Conservation (phyloP, 1,284 basidiomycete species). For the Agroathelia rolfsii region DNA sequence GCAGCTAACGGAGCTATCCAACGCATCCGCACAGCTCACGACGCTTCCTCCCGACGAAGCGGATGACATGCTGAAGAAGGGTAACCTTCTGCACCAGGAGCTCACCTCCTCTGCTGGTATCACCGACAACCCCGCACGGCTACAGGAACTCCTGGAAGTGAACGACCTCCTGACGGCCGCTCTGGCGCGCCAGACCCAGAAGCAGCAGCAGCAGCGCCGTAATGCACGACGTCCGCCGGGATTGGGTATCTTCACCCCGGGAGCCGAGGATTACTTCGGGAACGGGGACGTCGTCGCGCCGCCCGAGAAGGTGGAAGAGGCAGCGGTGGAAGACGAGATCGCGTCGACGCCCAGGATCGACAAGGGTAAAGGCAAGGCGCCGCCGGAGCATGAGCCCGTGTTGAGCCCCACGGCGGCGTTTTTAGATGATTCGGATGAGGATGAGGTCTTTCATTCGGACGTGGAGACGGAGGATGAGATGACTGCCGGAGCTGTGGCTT, state of each 20-base stretch:
- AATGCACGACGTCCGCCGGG: too few relatives aligned
- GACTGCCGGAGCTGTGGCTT: constrained; percentile 26
- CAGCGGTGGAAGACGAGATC: constrained; percentile 26
- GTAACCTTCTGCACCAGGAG: constrained; percentile 7
- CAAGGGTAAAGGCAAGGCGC: constrained; percentile 65
- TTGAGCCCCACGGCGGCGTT: constrained; percentile 64
- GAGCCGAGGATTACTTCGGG: constrained; percentile 6
- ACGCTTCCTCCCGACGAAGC: constrained; percentile 15
- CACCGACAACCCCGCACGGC: constrained; percentile 15
- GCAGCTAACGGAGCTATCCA: constrained; percentile 38
- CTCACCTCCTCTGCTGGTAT: background rate
- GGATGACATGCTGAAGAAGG: background rate
- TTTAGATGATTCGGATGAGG: constrained; percentile 52
- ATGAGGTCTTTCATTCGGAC: constrained; percentile 28
- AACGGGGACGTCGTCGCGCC: constrained; percentile 10
- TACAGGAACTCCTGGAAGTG: constrained; percentile 40
- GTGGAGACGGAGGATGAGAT: constrained; percentile 51
- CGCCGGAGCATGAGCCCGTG: constrained; percentile 54
- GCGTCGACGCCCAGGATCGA: constrained; percentile 55
- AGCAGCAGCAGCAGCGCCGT: too few relatives aligned
- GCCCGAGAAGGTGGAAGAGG: constrained; percentile 14
- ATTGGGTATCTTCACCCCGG: too few relatives aligned
- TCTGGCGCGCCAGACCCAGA: too few relatives aligned
- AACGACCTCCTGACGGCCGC: constrained; percentile 14
- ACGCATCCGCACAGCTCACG: constrained; percentile 26